These are phyloP conservation scores for Scheffersomyces insectosa DNA, from an alignment of 1,139 yeast species.

Conservation along the genomic window DNA sequence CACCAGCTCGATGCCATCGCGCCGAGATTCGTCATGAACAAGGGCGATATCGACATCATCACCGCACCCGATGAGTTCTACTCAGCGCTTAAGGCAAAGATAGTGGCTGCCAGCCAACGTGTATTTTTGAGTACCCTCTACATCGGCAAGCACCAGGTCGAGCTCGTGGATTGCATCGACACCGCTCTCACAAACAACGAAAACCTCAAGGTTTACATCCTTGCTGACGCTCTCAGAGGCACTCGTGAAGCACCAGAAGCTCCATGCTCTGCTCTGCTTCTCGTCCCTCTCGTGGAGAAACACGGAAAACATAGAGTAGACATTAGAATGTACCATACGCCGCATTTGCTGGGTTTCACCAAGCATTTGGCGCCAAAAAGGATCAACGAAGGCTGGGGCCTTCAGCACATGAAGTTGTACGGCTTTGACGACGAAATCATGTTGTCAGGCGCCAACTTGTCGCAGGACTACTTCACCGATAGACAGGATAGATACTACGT, in stretches of 20 bases:
- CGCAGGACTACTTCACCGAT: conserved; percentile 90
- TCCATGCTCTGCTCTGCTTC: conserved; percentile 69
- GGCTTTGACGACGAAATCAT: conserved; percentile 92
- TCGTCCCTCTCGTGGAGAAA: conserved; percentile 66
- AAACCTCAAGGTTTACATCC: conserved; percentile 64
- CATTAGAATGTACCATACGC: conserved; percentile 86
- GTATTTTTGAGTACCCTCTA: conserved; percentile 84
- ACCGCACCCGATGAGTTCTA: conserved; percentile 73
- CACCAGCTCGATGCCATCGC: conserved; percentile 65
- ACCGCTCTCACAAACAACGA: conserved; percentile 61
- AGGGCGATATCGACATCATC: conserved; percentile 65
- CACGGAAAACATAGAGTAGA: conserved; percentile 73
- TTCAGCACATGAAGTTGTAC: conserved; percentile 96
- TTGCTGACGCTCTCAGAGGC: conserved; percentile 88
- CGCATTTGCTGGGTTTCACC: conserved; percentile 71
- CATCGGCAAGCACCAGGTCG: conserved; percentile 80
- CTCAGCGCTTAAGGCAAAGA: conserved; percentile 55
- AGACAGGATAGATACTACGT: conserved; percentile 91
- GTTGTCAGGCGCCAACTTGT: conserved; percentile 87
- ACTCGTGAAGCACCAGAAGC: conserved; percentile 85
- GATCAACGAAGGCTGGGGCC: conserved; percentile 87
- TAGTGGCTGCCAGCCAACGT: conserved; percentile 53
- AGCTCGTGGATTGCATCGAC: conserved; percentile 61
- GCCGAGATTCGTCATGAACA: conserved; percentile 64
- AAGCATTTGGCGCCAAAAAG: conserved; percentile 73